Base-by-base conservation (phyloP, 2,329 filamentous ascomycete genomes). In the Nannizziopsis barbatae region DNA sequence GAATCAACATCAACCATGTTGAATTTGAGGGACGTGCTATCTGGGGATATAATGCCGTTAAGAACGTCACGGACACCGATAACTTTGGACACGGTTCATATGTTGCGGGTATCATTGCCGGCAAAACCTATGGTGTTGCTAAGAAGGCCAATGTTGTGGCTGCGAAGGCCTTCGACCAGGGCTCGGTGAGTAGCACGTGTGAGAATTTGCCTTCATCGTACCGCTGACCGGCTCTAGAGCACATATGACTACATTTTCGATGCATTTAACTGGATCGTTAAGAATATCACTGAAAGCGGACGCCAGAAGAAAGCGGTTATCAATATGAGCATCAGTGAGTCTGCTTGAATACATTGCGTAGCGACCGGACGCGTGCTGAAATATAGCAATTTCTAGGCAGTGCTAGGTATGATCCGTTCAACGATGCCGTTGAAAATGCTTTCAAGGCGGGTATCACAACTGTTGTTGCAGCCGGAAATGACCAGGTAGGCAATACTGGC, bases 361-460 rank as follows among this genome's bases (percentile, higher is more conserved):
- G 3, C 7, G 22, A 27, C 7, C 3, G 22, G 7, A 7, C 22
- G 4, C 22, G 7, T 7, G 7, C 22, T 27, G 22, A 27, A 4
- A 27, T 27, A 27, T 27, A 7, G 22, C 22, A 27, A 14, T 9
- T n/a, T 43, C 9, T 2, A 51, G 50, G 40, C 30, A 37, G 50
- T 14, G 22, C 14, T 22, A 45, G 41, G 33, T 51, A 45, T 30
- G 35, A 51, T 14, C 45, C 50, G 10, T 51, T 51, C 14, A 42
- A 51, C 17, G 36, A 48, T 14, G 50, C 50, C 18, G 36, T 49
- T 17, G 42, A 49, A 22, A 48, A 42, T 17, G 50, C 41, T 18
- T 51, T 51, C 20, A 30, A 48, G 18, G 50, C 50, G 12, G 50
- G 50, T 18, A 42, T 51, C 38, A 48, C 45, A 11, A 48, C 45